Conservation (phyloP, 2,329 filamentous ascomycete genomes). For the Allantophomopsis cytisporea region DNA sequence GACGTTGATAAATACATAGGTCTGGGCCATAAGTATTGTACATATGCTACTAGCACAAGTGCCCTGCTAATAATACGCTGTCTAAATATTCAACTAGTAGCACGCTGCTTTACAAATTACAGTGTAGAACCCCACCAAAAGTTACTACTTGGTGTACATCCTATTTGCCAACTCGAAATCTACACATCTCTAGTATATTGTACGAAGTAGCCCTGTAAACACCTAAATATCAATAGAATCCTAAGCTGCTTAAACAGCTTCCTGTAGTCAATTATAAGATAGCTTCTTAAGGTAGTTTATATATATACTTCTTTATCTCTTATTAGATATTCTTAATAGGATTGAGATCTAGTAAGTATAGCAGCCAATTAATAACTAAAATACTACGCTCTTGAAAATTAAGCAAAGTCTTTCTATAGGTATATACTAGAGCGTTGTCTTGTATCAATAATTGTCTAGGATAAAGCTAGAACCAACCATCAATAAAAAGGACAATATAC, state of each 20-base stretch:
- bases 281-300: slow-evolving; percentile 4
- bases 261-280: not conserved
- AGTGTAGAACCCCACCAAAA: no score
- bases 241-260: not conserved
- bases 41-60: no score
- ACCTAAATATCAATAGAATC: not conserved
- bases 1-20: no score
- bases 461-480: not conserved
- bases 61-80: no score
- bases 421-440: slow-evolving; percentile 13
- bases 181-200: not conserved
- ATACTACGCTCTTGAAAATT: slow-evolving; percentile 8
- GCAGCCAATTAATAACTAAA: slow-evolving; percentile 8
- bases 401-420: slow-evolving; percentile 2
- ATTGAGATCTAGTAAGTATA: slow-evolving; percentile 14
- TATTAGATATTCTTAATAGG: slow-evolving; percentile 15
- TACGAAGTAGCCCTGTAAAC: not conserved
- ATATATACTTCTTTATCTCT: slow-evolving; percentile 10
- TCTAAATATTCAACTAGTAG: no score
- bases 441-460: slow-evolving; percentile 6
- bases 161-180: not conserved
- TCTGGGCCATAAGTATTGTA: no score
- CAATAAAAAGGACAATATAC: not conserved
- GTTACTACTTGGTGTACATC: not conserved
- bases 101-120: no score